Evolutionary conservation across 495 filamentous ascomycete species (phyloP).

Genomic region (Neurospora tetrasperma): DNA sequence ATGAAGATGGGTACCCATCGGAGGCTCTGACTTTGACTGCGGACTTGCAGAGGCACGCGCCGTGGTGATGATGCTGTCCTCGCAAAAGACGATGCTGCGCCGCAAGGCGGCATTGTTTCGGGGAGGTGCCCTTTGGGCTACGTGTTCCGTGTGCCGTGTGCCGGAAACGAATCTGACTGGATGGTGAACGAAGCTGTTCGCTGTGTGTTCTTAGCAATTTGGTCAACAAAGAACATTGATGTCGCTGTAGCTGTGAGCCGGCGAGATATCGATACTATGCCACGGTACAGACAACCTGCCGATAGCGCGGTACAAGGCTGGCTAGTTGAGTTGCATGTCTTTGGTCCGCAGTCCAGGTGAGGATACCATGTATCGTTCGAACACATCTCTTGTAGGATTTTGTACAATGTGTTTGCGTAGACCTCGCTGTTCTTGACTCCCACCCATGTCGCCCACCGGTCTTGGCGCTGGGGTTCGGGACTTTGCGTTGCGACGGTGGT

Average conservation of each 20-base stretch:
- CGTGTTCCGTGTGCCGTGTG: not conserved
- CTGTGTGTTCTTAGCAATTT: not conserved
- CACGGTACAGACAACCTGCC: not conserved
- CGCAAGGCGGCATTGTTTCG: not conserved
- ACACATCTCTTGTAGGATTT: constrained; percentile 3
- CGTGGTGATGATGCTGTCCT: not conserved
- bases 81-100: not conserved
- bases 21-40: not conserved
- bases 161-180: not conserved
- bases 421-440: not conserved
- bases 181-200: not conserved
- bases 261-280: not conserved
- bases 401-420: not conserved
- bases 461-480: not conserved
- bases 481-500: not conserved
- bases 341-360: constrained; percentile 22
- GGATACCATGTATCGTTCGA: constrained; percentile 18
- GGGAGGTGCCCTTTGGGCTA: not conserved
- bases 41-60: not conserved
- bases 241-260: not conserved
- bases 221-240: not conserved
- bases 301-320: not conserved
- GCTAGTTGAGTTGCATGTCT: not conserved
- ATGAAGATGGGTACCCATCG: not conserved
- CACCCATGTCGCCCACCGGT: not conserved